Evolutionary conservation across 2,329 filamentous ascomycete species (phyloP), one percentile per base, ranked within the genome.

Genomic region (Neonectria ditissima): DNA sequence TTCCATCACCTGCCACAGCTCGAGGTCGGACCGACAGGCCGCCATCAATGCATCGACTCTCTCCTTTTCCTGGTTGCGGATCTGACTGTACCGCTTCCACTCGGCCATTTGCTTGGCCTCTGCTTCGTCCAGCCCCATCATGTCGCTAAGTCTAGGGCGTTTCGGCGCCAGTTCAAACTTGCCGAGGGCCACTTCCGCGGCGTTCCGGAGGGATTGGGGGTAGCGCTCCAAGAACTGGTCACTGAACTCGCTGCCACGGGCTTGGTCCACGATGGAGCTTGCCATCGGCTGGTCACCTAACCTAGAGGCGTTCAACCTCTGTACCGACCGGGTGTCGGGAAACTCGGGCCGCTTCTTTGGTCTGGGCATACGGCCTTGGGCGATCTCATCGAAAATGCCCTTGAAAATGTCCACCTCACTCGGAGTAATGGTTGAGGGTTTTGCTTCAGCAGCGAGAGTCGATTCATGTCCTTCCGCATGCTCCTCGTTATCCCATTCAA

Each of bases 1-100:
- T 65, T 92, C 87, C 74, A 94, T 81, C 3, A 91, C 77, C 7
- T 86, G 76, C 91, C 91, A 94, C 10, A 93, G 80, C 54, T 87
- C 86, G 20, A 83, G 78, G 69, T 94, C 92, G 0, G 87, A 87
- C 62, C 80, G 69, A 18, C 89, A 89, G 2, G 71, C 74, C 11
- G 80, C 77, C 79, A 94, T 85, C 41, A 86, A 71, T 6, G 69
- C 66, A 65, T 87, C 84, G 9, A 93, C 82, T 10, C 86, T 80
- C 26, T 73, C 68, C 50, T 83, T 81, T 73, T 90, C 88, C 7
- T 79, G 69, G 10, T 77, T 73, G 10, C 84, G 78, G 28, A 78
- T 73, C 2, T 74, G 71, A 51, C 83, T 80, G 22, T 81, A 74
- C 8, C 62, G 68, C 2, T 63, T 66, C 54, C 75, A 72, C 60